Evolutionary conservation across 2,329 filamentous ascomycete genomes (phyloP).

Genomic region (Thielaviopsis euricoi): DNA sequence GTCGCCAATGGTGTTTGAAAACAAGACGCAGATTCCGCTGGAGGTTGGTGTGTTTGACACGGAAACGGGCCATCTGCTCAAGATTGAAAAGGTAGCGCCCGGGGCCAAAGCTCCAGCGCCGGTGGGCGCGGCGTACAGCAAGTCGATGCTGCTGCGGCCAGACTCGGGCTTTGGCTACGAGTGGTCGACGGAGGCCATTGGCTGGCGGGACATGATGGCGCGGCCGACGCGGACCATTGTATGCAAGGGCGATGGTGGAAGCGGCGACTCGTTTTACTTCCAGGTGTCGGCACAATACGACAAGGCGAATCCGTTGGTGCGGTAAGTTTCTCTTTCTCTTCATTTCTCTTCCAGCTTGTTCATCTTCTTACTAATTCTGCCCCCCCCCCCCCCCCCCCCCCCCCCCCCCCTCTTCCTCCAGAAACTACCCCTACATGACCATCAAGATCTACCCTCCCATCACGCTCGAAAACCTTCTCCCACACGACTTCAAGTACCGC

Average conservation of each 20-base stretch:
- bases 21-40: conserved; percentile 89
- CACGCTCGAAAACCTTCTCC: conserved; percentile 83
- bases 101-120: conserved; percentile 81
- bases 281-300: conserved; percentile 82
- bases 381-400: too few species aligned
- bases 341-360: too few species aligned
- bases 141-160: conserved; percentile 72
- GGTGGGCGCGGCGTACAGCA: conserved; percentile 80
- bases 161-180: conserved; percentile 93
- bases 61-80: conserved; percentile 74
- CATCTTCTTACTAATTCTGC: too few species aligned
- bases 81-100: conserved; percentile 93
- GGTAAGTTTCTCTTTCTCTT: too few species aligned
- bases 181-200: conserved; percentile 79
- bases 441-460: conserved; percentile 83
- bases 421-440: conserved; percentile 86
- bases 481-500: conserved; percentile 97
- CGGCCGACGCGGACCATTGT: conserved; percentile 72
- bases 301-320: conserved; percentile 64
- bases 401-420: too few species aligned
- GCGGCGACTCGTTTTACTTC: conserved; percentile 87
- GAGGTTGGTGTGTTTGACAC: conserved; percentile 84
- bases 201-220: conserved; percentile 84
- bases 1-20: conserved; percentile 82
- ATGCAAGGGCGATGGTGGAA: conserved; percentile 79